Evolutionary conservation across 2,329 filamentous ascomycete genomes (phyloP), one percentile per base, ranked within the genome.

Genomic region (Alternaria ventricosa): DNA sequence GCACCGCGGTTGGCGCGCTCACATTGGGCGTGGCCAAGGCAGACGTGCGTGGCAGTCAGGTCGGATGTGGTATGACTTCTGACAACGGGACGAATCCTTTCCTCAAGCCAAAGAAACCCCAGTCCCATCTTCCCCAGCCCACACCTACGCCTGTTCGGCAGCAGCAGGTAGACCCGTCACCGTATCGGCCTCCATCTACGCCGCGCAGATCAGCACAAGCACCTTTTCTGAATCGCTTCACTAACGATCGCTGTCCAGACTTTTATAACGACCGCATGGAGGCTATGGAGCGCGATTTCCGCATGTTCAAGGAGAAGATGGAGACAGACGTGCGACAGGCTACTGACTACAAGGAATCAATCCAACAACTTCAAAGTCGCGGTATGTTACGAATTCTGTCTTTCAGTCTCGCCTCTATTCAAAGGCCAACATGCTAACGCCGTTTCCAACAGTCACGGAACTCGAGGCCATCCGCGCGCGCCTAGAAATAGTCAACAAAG

Each of bases 201-300:
- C 66, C 69, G 43, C 69, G 64, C 63, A 70, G 69, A 65, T 73
- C 65, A 85, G 58, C 86, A 69, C 74, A 66, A 86, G 54, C 87
- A 68, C 78, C 77, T 13, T 94, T 86, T 83, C 84, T 95, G 74
- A 90, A 87, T 69, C 91, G 89, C 83, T 83, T 90, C 84, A 93
- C 94, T 89, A 90, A 92, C 86, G 82, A 87, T 69, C 85, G 83
- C 81, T 76, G 79, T 78, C 83, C 87, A 92, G 91, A 87, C 74
- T 95, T 91, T 87, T 93, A 97, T 78, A 90, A 94, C 71, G 88
- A 88, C 65, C 89, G 90, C 68, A 87, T 97, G 70, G 89, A 90
- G 66, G 87, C 89, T 63, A 90, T 97, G 81, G 92, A 97, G 55
- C 75, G 72, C 84, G 85, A 95, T 73, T 93, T 93, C 75, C 86